Evolutionary conservation across 345 rosid genomes (phyloP).

Genomic region (Linum tenue): DNA sequence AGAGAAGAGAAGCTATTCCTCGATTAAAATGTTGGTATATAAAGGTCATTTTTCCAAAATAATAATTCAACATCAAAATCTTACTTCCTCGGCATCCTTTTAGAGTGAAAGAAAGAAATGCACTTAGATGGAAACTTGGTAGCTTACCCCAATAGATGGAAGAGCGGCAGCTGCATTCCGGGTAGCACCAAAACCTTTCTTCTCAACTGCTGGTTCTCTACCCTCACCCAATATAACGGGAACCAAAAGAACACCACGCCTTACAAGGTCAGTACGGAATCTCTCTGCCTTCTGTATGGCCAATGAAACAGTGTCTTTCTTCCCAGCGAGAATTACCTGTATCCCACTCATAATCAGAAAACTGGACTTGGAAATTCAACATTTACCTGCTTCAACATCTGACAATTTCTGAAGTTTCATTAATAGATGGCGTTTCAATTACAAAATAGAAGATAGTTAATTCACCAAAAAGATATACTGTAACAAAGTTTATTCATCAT

Average conservation of each 20-base stretch:
- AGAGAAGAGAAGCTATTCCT: too few relatives aligned
- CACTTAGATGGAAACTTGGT: slow-evolving; percentile 4
- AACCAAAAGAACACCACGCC: slow-evolving; percentile 77
- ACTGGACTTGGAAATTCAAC: background rate
- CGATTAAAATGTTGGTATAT: too few relatives aligned
- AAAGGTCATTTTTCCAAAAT: background rate
- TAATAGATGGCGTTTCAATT: too few relatives aligned
- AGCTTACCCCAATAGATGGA: slow-evolving; percentile 79
- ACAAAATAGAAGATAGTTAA: too few relatives aligned
- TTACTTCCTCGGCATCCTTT: background rate
- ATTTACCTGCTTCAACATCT: slow-evolving; percentile 1
- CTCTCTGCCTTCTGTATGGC: slow-evolving; percentile 76
- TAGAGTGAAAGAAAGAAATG: background rate
- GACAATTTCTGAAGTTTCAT: too few relatives aligned
- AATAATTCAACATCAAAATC: background rate
- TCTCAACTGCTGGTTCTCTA: slow-evolving; percentile 42
- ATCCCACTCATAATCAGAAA: slow-evolving; percentile 16
- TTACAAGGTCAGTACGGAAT: slow-evolving; percentile 79
- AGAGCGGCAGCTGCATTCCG: slow-evolving; percentile 50
- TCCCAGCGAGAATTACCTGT: slow-evolving; percentile 87
- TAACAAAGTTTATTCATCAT: background rate
- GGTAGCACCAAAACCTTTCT: slow-evolving; percentile 77
- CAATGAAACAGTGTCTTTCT: slow-evolving; percentile 51
- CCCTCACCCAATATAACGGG: slow-evolving; percentile 82
- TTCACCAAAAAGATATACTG: background rate